Evolutionary conservation across 495 filamentous ascomycete genomes (phyloP).

Genomic region (Extremus antarcticus): DNA sequence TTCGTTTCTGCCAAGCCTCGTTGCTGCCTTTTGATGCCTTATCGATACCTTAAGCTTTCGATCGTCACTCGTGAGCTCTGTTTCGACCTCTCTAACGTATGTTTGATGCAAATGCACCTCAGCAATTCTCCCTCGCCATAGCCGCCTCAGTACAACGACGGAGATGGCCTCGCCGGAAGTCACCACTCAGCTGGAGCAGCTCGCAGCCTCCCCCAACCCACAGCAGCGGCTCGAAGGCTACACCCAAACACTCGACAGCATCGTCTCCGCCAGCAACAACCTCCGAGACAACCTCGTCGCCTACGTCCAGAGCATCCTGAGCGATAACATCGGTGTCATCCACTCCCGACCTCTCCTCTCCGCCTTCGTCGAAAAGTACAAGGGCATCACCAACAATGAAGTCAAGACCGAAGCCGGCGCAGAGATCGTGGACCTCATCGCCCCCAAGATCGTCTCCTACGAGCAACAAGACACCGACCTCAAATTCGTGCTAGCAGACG

Average conservation of each 20-base stretch:
- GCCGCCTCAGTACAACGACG: too few relatives aligned
- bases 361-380: conserved; percentile 51
- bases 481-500: conserved; percentile 69
- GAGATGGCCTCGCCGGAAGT: conserved; percentile 11
- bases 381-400: conserved; percentile 43
- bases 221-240: conserved; percentile 38
- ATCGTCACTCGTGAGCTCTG: too few relatives aligned
- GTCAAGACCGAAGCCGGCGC: conserved; percentile 60
- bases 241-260: conserved; percentile 53
- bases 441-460: conserved; percentile 57
- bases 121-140: too few relatives aligned
- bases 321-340: conserved; percentile 61
- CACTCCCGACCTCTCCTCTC: conserved; percentile 59
- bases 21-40: too few relatives aligned
- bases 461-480: conserved; percentile 76
- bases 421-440: conserved; percentile 54
- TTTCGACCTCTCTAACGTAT: too few relatives aligned
- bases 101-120: too few relatives aligned
- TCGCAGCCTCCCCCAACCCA: conserved; percentile 4
- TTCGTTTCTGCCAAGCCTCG: too few relatives aligned
- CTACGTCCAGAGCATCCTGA: conserved; percentile 58
- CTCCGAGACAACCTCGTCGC: conserved; percentile 55
- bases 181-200: conserved; percentile 8
- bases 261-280: conserved; percentile 45
- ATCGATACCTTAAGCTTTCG: too few relatives aligned